These are phyloP conservation scores for Lyophyllum decastes DNA, from an alignment of 768 basidiomycete species.

Conservation along the genomic window DNA sequence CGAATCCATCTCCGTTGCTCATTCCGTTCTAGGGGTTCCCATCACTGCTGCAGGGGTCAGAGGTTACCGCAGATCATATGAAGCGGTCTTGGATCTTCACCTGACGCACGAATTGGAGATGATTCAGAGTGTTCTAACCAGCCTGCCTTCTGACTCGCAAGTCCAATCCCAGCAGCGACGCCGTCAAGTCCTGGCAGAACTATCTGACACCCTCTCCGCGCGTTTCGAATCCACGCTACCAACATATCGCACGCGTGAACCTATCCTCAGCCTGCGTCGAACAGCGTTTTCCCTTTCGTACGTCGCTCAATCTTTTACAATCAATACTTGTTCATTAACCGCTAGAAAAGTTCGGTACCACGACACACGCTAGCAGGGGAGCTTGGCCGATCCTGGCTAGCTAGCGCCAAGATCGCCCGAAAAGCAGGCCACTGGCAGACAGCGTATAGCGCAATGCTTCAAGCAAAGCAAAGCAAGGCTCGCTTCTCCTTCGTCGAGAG, in stretches of 20 bases:
- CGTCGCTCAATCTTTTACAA: constrained; percentile 19
- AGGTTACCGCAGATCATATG: constrained; percentile 86
- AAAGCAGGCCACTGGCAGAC: constrained; percentile 97
- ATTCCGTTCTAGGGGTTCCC: constrained; percentile 72
- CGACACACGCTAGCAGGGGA: constrained; percentile 48
- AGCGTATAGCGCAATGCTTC: constrained; percentile 92
- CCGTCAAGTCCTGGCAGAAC: constrained; percentile 37
- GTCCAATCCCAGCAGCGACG: constrained; percentile 30
- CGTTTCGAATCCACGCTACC: constrained; percentile 82
- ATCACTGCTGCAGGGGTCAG: constrained; percentile 80
- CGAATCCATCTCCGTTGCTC: constrained; percentile 60
- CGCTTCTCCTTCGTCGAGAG: constrained; percentile 87
- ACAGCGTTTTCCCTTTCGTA: constrained; percentile 79
- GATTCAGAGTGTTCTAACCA: constrained; percentile 48
- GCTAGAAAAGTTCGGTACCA: constrained; percentile 29
- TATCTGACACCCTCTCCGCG: constrained; percentile 53
- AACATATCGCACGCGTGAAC: constrained; percentile 86
- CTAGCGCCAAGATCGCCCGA: constrained; percentile 92
- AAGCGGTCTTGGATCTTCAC: constrained; percentile 84
- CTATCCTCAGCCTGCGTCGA: constrained; percentile 85
- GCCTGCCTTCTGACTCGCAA: constrained; percentile 40
- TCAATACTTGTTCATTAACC: not conserved
- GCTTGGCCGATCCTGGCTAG: constrained; percentile 86
- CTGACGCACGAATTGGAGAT: constrained; percentile 83
- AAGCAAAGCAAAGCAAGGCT: constrained; percentile 74